Base-by-base conservation (phyloP, 371 early-diverging fungal genomes). In the Rhizomucor pusillus region DNA sequence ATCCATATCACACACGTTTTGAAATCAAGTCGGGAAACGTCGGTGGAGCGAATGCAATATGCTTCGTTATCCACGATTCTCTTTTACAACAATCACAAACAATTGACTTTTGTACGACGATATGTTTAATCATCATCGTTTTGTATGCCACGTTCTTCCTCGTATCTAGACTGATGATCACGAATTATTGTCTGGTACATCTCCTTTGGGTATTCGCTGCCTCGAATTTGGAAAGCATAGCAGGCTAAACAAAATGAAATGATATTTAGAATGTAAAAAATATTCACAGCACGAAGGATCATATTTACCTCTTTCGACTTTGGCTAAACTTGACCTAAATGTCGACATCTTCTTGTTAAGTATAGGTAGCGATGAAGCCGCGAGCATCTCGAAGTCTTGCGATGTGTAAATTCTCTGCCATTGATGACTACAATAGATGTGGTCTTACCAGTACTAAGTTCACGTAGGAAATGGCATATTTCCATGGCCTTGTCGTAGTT, bases 401-500 rank as follows among this genome's bases (percentile, higher is more conserved):
- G 22, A 47, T 23, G 16, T 13, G 34, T 18, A 40, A 12, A 13
- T 19, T n/a, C 2, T 34, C 16, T 47, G 20, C 16, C 16, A 19
- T 24, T n/a, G 13, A 23, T 34, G 6, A 16, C n/a, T 29, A 29
- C 20, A 5, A 24, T 4, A n/a, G 5, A 19, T 35, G 0, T 11
- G 3, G 3, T 35, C 46, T 49, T 51, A 71, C 75, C 69, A 43
- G 56, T 34, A 40, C 71, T 72, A 45, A 88, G 59, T 16, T 59
- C 60, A 33, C 81, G 68, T 24, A 88, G 45, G 35, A 82, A 71
- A 11, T 49, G 53, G 35, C 82, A 74, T 23, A 82, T 74, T 3
- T 67, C 53, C 55, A 71, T 67, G 3, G 81, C 81, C 10, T 66
- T 62, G n/a, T 69, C 69, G 35, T 71, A 68, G 34, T 66, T 52